Base-by-base conservation (phyloP, 768 basidiomycete genomes). In the Lentinula lateritia region DNA sequence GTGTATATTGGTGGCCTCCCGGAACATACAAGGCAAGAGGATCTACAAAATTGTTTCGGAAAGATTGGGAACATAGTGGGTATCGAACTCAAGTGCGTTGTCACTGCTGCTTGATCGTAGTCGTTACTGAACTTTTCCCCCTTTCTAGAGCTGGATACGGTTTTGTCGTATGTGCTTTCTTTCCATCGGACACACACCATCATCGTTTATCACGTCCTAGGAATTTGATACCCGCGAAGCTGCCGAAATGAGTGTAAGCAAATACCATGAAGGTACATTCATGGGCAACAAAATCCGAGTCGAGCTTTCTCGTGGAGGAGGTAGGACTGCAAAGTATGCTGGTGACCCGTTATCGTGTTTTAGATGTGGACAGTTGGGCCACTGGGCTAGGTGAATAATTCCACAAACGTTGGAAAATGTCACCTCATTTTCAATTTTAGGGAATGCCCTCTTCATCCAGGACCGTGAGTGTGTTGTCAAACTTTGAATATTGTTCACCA, bases 251-350 rank as follows among this genome's bases (percentile, higher is more conserved):
- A 92, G 91, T 62, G 90, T 94, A 5, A 83, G 86, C 5, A 93
- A 93, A 70, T 95, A 94, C 67, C 83, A 95, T 64, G 92, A 93
- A 76, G 92, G 92, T 1, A 88, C 80, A 64, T 95, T 95, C 71
- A 92, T 95, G 91, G 92, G 93, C 46, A 93, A 92, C 72, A 93
- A 91, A 77, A 93, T 95, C 60, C 86, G 90, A 10, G 93, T 94
- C 9, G 93, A 94, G 69, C 75, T 88, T 13, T 93, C 93, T 36
- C 91, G 88, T 71, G 90, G 91, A 35, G 91, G 92, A 56, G 89
- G 91, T 15, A 80, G 90, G 61, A 86, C 88, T 13, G 87, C 89
- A 8, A 93, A 91, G 70, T 90, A 87, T 63, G 74, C 83, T n/a
- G 86, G 87, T n/a, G 93, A 93, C 57, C 90, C 92, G 13, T 90